Evolutionary conservation across 805 yeast species (phyloP).

Genomic region (Teunomyces kruisii): DNA sequence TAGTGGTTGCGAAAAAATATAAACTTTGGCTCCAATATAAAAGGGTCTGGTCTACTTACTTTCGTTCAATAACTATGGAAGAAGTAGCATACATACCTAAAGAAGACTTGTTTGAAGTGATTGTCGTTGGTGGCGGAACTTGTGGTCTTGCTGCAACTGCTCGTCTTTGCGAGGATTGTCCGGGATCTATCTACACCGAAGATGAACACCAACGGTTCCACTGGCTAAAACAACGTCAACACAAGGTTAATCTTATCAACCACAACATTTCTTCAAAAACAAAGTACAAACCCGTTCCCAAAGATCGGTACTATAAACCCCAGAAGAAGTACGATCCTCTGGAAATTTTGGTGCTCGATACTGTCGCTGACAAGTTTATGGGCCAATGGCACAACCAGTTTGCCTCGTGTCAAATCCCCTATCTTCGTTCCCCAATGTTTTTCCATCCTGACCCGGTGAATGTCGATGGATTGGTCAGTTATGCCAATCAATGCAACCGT

Average conservation of each 20-base stretch:
- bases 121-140: slow-evolving; percentile 49
- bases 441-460: slow-evolving; percentile 48
- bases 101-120: slow-evolving; percentile 31
- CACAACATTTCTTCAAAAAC: slow-evolving; percentile 13
- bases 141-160: slow-evolving; percentile 44
- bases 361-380: slow-evolving; percentile 29
- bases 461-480: slow-evolving; percentile 44
- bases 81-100: slow-evolving; percentile 7
- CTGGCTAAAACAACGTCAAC: slow-evolving; percentile 38
- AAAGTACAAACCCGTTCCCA: slow-evolving; percentile 10
- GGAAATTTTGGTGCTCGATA: slow-evolving; percentile 40
- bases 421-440: slow-evolving; percentile 47
- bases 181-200: slow-evolving; percentile 45
- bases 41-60: background rate
- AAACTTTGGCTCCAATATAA: background rate
- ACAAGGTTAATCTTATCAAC: slow-evolving; percentile 25
- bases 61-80: background rate
- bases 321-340: slow-evolving; percentile 17
- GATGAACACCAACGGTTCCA: slow-evolving; percentile 48
- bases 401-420: slow-evolving; percentile 40
- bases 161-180: slow-evolving; percentile 41
- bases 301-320: slow-evolving; percentile 11
- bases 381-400: slow-evolving; percentile 48
- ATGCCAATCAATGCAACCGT: slow-evolving; percentile 31
- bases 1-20: slow-evolving; percentile 5